A percentile compares a stretch with the other conserved stretches of the same genome.
phyloP scores from a whole-genome alignment of 768 basidiomycete genomes.

The Suillus discolor region DNA sequence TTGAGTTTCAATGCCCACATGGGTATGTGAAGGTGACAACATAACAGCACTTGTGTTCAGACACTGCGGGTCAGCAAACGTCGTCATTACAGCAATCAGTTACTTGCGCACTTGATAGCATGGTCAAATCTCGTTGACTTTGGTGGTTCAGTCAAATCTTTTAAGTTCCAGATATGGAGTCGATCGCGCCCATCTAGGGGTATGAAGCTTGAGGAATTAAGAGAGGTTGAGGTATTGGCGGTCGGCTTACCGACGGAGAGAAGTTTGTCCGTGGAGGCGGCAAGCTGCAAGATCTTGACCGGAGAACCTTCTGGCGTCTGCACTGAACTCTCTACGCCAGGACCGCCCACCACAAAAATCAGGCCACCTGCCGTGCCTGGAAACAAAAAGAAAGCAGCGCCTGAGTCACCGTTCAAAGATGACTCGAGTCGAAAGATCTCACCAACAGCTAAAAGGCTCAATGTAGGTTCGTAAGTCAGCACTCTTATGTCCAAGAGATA shows the following conservation, averaged over 20 bases:
- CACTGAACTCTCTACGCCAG: conserved; percentile 59
- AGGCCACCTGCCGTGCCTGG: conserved; percentile 65
- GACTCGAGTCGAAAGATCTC: conserved; percentile 16
- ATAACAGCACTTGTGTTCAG: conserved; percentile 46
- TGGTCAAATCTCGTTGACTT: conserved; percentile 51
- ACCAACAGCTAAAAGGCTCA: conserved; percentile 66
- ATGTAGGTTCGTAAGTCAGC: conserved; percentile 60
- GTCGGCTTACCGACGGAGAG: conserved; percentile 58
- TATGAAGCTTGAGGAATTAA: background rate
- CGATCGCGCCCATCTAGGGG: conserved; percentile 52
- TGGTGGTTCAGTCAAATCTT: conserved; percentile 52
- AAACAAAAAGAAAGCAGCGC: background rate
- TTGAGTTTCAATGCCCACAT: conserved; percentile 48
- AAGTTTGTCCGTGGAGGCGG: conserved; percentile 53
- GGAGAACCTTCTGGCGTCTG: conserved; percentile 45
- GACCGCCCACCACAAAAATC: conserved; percentile 68
- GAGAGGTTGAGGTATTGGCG: background rate
- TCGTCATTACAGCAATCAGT: background rate
- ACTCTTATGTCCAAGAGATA: conserved; percentile 53
- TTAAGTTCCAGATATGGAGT: conserved; percentile 65
- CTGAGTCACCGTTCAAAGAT: background rate
- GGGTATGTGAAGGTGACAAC: conserved; percentile 69
- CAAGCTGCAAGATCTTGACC: conserved; percentile 67
- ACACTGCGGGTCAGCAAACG: background rate
- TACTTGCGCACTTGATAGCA: conserved; percentile 37